These are phyloP conservation scores for Pseudisothecium myosuroides DNA, from an alignment of 225 moss, liverwort and hornwort species.

Conservation along the genomic window DNA sequence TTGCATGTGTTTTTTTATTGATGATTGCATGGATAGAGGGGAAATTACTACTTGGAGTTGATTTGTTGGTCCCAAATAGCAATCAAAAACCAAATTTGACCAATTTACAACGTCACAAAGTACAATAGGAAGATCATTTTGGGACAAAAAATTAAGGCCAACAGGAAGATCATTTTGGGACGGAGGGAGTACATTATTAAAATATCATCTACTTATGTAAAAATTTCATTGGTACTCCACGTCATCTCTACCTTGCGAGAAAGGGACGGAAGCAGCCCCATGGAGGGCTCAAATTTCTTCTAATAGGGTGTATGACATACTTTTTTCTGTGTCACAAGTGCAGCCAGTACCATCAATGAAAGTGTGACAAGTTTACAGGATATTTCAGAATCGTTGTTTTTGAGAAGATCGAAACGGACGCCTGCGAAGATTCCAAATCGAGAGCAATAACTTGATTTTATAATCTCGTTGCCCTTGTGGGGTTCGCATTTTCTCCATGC, in stretches of 20 bases:
- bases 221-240: neutral
- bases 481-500: no score
- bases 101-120: no score
- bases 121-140: no score
- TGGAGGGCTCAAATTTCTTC: neutral
- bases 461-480: neutral
- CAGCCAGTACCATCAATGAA: neutral
- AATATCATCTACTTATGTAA: neutral
- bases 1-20: no score
- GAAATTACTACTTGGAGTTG: no score
- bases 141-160: no score
- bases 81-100: no score
- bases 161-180: no score
- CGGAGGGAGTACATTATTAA: no score
- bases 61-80: no score
- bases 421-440: neutral
- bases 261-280: neutral
- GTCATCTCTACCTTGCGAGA: neutral
- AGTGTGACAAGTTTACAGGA: neutral
- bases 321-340: neutral
- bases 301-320: no score
- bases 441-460: neutral
- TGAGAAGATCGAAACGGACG: neutral
- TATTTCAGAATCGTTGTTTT: neutral
- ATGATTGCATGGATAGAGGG: no score